Percentiles rank a stretch among this genome's conserved stretches.
Conservation (phyloP, 257 asterid species). For the Solanum neorickii region DNA sequence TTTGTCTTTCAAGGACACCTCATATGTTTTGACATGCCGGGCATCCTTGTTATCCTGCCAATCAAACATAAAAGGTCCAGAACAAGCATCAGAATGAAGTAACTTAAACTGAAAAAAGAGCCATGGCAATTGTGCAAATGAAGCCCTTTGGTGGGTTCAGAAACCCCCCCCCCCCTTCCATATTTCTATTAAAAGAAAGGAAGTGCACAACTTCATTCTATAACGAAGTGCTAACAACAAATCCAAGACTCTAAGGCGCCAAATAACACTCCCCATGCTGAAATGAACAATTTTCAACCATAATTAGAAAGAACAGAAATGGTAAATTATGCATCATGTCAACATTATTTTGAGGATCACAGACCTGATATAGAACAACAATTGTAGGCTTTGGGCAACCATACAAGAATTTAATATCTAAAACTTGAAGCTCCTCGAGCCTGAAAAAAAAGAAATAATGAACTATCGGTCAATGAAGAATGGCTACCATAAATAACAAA, state of each 20-base stretch:
- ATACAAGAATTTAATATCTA: conserved; percentile 84
- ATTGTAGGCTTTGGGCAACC: conserved; percentile 89
- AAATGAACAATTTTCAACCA: background rate
- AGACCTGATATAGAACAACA: conserved; percentile 88
- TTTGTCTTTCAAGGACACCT: conserved; percentile 78
- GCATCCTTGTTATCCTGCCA: conserved; percentile 84
- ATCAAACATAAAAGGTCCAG: background rate
- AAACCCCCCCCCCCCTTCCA: background rate
- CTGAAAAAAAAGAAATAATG: conserved; percentile 21
- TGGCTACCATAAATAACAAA: background rate
- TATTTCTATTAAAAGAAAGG: background rate
- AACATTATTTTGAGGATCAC: background rate
- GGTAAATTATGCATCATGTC: background rate
- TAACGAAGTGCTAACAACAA: background rate
- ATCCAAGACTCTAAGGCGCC: background rate
- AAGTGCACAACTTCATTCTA: background rate
- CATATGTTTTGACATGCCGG: conserved; percentile 87
- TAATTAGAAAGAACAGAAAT: background rate
- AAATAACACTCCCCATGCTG: background rate
- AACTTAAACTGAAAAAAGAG: background rate
- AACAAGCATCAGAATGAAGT: background rate
- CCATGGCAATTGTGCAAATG: background rate
- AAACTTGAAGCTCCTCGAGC: conserved; percentile 93
- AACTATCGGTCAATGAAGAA: conserved; percentile 1
- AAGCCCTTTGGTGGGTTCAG: background rate